Conservation (phyloP, 2,329 filamentous ascomycete species). For the Cytospora mali region DNA sequence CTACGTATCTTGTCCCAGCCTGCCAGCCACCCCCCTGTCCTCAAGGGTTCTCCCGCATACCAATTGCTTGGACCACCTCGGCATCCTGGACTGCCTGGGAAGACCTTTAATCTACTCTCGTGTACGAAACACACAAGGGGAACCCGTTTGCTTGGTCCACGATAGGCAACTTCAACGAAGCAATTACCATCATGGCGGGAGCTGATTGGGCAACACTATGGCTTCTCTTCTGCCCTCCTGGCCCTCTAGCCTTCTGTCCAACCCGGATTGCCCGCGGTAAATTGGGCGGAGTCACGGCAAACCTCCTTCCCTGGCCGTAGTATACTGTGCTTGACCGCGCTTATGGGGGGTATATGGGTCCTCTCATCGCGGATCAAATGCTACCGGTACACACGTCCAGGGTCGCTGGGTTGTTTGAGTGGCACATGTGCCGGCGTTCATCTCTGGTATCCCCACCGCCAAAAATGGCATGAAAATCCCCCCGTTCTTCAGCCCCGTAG, state of each 20-base stretch:
- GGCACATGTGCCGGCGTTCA: conserved; percentile 21
- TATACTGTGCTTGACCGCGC: conserved; percentile 10
- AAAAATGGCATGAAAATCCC: conserved; percentile 25
- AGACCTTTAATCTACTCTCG: conserved; percentile 25
- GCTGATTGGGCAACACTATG: neutral
- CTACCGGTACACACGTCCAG: conserved; percentile 11
- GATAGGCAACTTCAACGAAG: neutral
- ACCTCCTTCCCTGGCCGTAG: conserved; percentile 5
- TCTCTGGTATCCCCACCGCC: conserved; percentile 22
- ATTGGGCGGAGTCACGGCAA: conserved; percentile 10
- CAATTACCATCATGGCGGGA: neutral
- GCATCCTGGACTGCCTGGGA: conserved; percentile 3
- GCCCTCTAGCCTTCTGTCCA: neutral
- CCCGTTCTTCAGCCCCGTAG: conserved; percentile 10
- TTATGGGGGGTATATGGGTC: conserved; percentile 24
- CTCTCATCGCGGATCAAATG: conserved; percentile 3
- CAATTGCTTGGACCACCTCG: conserved; percentile 1
- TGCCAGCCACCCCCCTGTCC: conserved; percentile 1
- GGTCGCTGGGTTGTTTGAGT: conserved; percentile 10
- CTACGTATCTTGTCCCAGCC: conserved; percentile 14
- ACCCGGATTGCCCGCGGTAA: neutral
- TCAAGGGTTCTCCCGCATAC: conserved; percentile 16
- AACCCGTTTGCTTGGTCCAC: conserved; percentile 8
- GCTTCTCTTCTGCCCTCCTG: neutral
- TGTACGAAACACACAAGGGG: neutral